Evolutionary conservation across 345 rosid genomes (phyloP).

Genomic region (Camelina sativa): DNA sequence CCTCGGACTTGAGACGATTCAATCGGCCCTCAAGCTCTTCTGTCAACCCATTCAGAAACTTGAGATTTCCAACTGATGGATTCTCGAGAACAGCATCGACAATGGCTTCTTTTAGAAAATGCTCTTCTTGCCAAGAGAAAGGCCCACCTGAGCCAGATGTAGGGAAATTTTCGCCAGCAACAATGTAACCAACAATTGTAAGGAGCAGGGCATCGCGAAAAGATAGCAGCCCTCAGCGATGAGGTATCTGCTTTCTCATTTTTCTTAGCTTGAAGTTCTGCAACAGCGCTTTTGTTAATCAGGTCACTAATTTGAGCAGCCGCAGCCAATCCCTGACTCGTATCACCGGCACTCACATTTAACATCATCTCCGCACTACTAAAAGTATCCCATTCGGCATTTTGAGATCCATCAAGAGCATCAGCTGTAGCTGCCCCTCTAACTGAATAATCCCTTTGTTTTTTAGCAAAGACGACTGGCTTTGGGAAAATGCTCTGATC

Average conservation of each 20-base stretch:
- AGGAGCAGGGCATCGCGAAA: slow-evolving; percentile 83
- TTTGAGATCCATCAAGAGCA: slow-evolving; percentile 68
- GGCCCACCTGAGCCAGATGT: slow-evolving; percentile 90
- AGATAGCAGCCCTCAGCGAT: slow-evolving; percentile 65
- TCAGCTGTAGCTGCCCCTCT: slow-evolving; percentile 69
- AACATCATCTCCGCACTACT: slow-evolving; percentile 89
- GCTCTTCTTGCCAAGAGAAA: slow-evolving; percentile 99
- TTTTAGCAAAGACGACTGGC: slow-evolving; percentile 63
- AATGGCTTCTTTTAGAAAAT: slow-evolving; percentile 83
- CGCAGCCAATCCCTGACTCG: slow-evolving; percentile 93
- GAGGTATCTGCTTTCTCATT: slow-evolving; percentile 48
- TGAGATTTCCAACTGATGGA: slow-evolving; percentile 66
- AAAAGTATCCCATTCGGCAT: slow-evolving; percentile 85
- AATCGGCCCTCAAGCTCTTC: slow-evolving; percentile 76
- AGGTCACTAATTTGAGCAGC: slow-evolving; percentile 92
- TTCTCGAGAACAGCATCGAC: slow-evolving; percentile 78
- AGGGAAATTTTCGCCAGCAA: slow-evolving; percentile 96
- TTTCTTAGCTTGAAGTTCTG: slow-evolving; percentile 54
- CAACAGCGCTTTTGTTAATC: slow-evolving; percentile 69
- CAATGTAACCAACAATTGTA: slow-evolving; percentile 70
- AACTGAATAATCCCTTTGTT: slow-evolving; percentile 89
- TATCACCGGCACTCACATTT: slow-evolving; percentile 82
- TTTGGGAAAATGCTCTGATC: slow-evolving; percentile 68
- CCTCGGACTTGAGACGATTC: slow-evolving; percentile 49
- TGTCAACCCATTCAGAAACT: slow-evolving; percentile 69